Base-by-base conservation (phyloP, 352 stramenopile species). In the Phytopythium ostracodes region DNA sequence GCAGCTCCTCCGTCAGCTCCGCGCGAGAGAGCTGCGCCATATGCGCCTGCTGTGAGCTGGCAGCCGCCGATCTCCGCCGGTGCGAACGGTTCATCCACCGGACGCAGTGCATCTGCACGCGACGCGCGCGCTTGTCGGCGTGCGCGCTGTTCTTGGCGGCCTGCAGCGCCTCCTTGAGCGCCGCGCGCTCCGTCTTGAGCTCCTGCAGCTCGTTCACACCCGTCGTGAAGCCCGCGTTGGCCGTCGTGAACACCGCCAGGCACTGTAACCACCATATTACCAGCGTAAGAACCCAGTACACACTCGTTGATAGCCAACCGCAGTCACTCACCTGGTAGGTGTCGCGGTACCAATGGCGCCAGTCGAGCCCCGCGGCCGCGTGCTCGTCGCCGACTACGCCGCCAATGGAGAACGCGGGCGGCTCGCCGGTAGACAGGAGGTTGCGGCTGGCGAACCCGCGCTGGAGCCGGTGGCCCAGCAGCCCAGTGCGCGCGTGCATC, bases 71-170 rank as follows among this genome's bases (percentile, higher is more conserved):
- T 40, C 72, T 74, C 31, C 81, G 72, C 43, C 81, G 68, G 3
- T 73, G 71, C 25, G 81, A 83, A 29, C 81, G 73, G 51, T 91
- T 91, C 65, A 91, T 80, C 75, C 76, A 89, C 4, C 70, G 71
- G 17, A 89, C 66, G 43, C 81, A 89, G 59, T 84, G 82, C 81
- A 91, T 87, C 49, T 88, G 77, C 55, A 80, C 60, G 42, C 74
- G 67, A 4, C 81, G 75, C 47, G 70, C 64, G 11, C 73, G 51
- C 57, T 88, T 91, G 35, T 88, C 74, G n/a, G 58, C 73, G 38
- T 88, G 66, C 31, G 65, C 62, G 14, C 71, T 75, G 40, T 57
- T 67, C 51, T 86, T 86, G 20, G 66, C 64, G 29, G 60, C 62
- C 62, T 89, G 76, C 35, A 88, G 65, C 18, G 82, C 64, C 46